A percentile compares a stretch with the other conserved stretches of the same genome.
phyloP scores from a whole-genome alignment of 148 eudicot genomes.

The Camellia sinensis region DNA sequence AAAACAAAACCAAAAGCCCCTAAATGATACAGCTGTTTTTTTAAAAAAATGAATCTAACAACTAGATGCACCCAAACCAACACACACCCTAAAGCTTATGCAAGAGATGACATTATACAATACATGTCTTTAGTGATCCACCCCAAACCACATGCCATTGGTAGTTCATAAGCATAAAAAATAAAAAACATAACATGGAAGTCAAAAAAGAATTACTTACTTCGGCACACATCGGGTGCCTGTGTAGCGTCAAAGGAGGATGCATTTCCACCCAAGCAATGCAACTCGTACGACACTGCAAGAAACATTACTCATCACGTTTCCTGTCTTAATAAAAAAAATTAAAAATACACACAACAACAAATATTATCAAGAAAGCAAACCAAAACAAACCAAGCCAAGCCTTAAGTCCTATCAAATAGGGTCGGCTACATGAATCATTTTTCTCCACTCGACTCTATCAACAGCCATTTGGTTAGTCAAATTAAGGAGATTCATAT shows the following conservation, averaged over 20 bases:
- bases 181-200: neutral
- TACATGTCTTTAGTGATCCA: neutral
- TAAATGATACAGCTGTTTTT: neutral
- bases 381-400: too few species aligned
- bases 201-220: slow-evolving; percentile 43
- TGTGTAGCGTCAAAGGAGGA: slow-evolving; percentile 79
- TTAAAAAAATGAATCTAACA: neutral
- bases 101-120: neutral
- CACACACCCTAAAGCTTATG: neutral
- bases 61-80: neutral
- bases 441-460: too few species aligned
- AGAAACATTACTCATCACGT: neutral
- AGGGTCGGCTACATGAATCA: too few species aligned
- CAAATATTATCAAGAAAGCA: neutral
- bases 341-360: neutral
- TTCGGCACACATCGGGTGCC: slow-evolving; percentile 91
- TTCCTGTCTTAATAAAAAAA: too few species aligned
- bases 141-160: neutral
- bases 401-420: too few species aligned
- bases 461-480: too few species aligned
- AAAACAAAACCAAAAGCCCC: neutral
- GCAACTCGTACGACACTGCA: neutral
- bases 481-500: too few species aligned
- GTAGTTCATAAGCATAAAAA: neutral
- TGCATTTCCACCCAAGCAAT: slow-evolving; percentile 46